phyloP scores from a whole-genome alignment of 176 grass and related monocot genomes.

The Rhynchospora breviuscula region DNA sequence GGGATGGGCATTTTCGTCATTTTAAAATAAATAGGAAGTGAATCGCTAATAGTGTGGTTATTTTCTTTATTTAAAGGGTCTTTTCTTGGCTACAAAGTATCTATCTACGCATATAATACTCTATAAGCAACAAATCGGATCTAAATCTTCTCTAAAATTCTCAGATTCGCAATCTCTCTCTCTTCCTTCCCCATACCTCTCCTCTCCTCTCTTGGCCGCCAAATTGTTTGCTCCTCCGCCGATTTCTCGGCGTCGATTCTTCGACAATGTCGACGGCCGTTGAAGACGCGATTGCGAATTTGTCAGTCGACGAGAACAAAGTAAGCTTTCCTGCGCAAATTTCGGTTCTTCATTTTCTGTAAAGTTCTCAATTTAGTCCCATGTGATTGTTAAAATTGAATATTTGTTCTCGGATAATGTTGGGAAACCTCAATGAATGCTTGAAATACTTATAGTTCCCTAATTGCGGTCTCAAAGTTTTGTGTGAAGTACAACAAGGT shows the following conservation, averaged over 20 bases:
- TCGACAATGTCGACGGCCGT: not conserved
- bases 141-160: not conserved
- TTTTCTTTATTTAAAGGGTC: not conserved
- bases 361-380: not conserved
- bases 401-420: not conserved
- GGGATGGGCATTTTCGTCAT: too few relatives aligned
- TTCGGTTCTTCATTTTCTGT: not conserved
- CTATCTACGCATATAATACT: not conserved
- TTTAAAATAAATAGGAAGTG: too few relatives aligned
- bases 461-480: not conserved
- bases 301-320: not conserved
- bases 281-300: not conserved
- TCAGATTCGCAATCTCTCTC: not conserved
- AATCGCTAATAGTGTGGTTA: too few relatives aligned
- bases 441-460: not conserved
- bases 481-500: not conserved
- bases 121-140: not conserved
- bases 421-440: not conserved
- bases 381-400: not conserved
- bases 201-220: not conserved
- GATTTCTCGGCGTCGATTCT: not conserved
- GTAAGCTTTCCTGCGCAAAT: not conserved
- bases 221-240: too few relatives aligned
- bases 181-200: not conserved
- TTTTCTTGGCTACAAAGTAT: not conserved